Percentiles rank a stretch among this genome's conserved stretches.
Conservation (phyloP, 306 rosid species). For the Sicyos baderoa region DNA sequence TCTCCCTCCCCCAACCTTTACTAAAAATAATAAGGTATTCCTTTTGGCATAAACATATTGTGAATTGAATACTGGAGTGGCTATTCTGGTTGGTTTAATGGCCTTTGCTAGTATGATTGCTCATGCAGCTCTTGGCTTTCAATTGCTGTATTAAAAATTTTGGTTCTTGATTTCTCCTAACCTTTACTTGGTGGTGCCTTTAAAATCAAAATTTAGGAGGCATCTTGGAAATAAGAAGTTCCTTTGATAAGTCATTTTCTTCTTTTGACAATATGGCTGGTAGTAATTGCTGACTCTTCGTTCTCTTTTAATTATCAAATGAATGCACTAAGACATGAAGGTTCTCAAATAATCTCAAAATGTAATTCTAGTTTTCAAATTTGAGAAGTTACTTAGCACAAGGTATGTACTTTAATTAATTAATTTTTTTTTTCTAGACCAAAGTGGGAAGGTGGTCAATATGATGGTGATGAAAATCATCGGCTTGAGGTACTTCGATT, state of each 20-base stretch:
- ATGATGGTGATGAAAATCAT: slow-evolving; percentile 45
- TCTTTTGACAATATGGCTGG: neutral
- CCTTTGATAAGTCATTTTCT: neutral
- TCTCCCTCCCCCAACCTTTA: too few species aligned
- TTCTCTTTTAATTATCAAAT: neutral
- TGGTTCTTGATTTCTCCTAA: neutral
- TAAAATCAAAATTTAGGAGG: neutral
- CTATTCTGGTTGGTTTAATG: neutral
- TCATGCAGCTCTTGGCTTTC: neutral
- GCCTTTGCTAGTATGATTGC: neutral
- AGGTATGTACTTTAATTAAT: slow-evolving; percentile 9
- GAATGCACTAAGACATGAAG: neutral
- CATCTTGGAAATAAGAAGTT: neutral
- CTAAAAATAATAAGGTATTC: slow-evolving; percentile 4
- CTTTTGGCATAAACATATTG: neutral
- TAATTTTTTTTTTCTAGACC: slow-evolving; percentile 33
- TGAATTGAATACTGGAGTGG: neutral
- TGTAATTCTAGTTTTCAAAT: neutral
- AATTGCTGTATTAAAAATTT: neutral
- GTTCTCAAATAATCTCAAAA: neutral
- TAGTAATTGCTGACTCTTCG: neutral
- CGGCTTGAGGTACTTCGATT: slow-evolving; percentile 36
- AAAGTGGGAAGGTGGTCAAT: slow-evolving; percentile 56
- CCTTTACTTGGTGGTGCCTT: neutral
- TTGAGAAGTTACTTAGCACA: neutral